Evolutionary conservation across 805 yeast genomes (phyloP), one percentile per base, ranked within the genome.

Genomic region (Ogataea thermomethanolica): DNA sequence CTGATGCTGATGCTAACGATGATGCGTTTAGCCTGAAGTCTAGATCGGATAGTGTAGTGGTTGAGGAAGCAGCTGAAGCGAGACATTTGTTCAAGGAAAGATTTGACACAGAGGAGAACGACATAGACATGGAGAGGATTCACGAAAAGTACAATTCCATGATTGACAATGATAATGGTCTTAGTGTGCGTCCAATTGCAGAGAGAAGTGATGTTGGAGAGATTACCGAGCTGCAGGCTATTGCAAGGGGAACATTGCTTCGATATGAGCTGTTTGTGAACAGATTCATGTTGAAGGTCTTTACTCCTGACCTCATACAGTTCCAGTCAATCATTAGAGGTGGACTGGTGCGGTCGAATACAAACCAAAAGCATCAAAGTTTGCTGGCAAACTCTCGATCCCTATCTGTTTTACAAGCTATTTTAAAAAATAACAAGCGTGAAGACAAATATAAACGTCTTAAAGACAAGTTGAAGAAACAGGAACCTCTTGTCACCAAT

Each of bases 231-330:
- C 64, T 89, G 12, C 96, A 89, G 58, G 76, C 93, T 0, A 62
- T 79, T 17, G 73, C 85, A 12, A 68, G 87, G 49, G 95, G 93
- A 13, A 79, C 85, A 0, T 67, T 78, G 29, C 65, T 76, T 40
- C 71, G 96, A 37, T 84, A 81, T 55, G 64, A 65, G 14, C 66
- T 80, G 65, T 79, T 78, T 57, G 82, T 84, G 25, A 74, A 76
- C 49, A 71, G 70, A 42, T 80, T 81, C 44, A 71, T 84, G 67
- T 55, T 84, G 22, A 74, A 71, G 43, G 73, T 84, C 1, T 77
- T 76, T 50, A 70, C 70, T 6, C 73, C 71, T 9, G 76, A 74
- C 15, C 54, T 82, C 15, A 59, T 71, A 2, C 57, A 54, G 8
- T 61, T 83, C 14, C 79, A 78, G 50, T 63, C 82, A 0, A 50